phyloP scores from a whole-genome alignment of 2,329 filamentous ascomycete genomes.

The Hymenoscyphus salicellus region DNA sequence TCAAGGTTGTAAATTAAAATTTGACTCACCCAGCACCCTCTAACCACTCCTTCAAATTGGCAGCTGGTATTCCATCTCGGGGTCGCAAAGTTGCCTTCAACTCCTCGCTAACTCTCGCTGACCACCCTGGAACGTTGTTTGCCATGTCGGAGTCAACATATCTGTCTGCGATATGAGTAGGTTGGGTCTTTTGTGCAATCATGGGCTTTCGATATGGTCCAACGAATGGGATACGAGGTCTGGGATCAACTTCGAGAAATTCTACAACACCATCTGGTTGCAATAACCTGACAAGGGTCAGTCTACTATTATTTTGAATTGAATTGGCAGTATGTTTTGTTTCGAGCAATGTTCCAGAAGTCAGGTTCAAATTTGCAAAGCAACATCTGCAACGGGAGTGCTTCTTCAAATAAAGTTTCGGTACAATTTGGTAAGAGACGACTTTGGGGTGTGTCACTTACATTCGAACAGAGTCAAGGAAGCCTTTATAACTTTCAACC shows the following conservation, averaged over 20 bases:
- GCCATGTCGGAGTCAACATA: slow-evolving; percentile 30
- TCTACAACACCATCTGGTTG: slow-evolving; percentile 35
- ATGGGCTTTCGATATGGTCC: slow-evolving; percentile 7
- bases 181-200: slow-evolving; percentile 22
- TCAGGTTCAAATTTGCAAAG: too few relatives aligned
- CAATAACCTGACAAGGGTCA: slow-evolving; percentile 20
- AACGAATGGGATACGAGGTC: slow-evolving; percentile 23
- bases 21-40: slow-evolving; percentile 32
- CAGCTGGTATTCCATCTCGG: slow-evolving; percentile 30
- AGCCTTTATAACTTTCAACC: slow-evolving; percentile 31
- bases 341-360: neutral
- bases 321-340: neutral
- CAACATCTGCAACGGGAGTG: too few relatives aligned
- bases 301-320: neutral
- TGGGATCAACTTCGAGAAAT: slow-evolving; percentile 33
- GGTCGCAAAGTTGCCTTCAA: slow-evolving; percentile 30
- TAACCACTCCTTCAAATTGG: slow-evolving; percentile 32
- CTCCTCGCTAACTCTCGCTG: slow-evolving; percentile 27
- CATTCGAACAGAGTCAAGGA: slow-evolving; percentile 33
- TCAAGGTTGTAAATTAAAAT: neutral
- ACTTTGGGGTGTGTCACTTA: slow-evolving; percentile 11
- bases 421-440: too few relatives aligned
- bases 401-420: too few relatives aligned
- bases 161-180: slow-evolving; percentile 27
- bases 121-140: slow-evolving; percentile 29